Evolutionary conservation across 352 stramenopile genomes (phyloP).

Genomic region (Plasmopara halstedii): DNA sequence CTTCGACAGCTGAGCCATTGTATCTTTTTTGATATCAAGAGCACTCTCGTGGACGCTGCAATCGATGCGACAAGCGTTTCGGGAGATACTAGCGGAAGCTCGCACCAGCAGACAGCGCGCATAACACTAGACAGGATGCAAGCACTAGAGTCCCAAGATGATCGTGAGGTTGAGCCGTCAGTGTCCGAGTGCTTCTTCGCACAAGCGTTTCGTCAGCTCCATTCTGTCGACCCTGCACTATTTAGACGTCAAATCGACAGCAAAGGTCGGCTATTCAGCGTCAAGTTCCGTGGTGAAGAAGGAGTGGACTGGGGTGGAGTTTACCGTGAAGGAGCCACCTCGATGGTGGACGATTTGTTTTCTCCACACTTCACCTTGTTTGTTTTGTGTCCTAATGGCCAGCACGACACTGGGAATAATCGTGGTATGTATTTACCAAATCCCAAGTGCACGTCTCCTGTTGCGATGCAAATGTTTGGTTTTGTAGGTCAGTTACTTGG

Average conservation of each 20-base stretch:
- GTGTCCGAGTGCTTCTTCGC: constrained; percentile 91
- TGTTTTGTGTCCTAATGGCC: constrained; percentile 77
- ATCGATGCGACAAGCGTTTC: constrained; percentile 66
- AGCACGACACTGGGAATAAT: constrained; percentile 82
- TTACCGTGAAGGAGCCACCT: constrained; percentile 83
- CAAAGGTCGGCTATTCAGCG: constrained; percentile 81
- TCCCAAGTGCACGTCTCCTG: constrained; percentile 79
- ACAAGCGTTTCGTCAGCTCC: constrained; percentile 88
- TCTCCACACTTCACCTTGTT: constrained; percentile 80
- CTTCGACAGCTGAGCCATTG: constrained; percentile 73
- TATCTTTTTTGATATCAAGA: constrained; percentile 86
- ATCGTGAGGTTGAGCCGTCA: constrained; percentile 79
- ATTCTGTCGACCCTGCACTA: constrained; percentile 73
- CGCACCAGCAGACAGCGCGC: constrained; percentile 57
- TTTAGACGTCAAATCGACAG: constrained; percentile 87
- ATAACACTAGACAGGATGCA: constrained; percentile 83
- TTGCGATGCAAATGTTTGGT: constrained; percentile 88
- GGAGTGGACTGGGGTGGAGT: constrained; percentile 86
- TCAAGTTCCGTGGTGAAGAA: constrained; percentile 87
- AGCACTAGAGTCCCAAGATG: constrained; percentile 80
- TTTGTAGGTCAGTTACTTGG: constrained; percentile 93
- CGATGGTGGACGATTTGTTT: constrained; percentile 87
- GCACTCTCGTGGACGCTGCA: constrained; percentile 64
- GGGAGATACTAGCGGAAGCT: constrained; percentile 40
- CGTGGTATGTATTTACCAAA: constrained; percentile 86